Conservation (phyloP, 2,329 filamentous ascomycete species). For the Cryphonectria naterciae region DNA sequence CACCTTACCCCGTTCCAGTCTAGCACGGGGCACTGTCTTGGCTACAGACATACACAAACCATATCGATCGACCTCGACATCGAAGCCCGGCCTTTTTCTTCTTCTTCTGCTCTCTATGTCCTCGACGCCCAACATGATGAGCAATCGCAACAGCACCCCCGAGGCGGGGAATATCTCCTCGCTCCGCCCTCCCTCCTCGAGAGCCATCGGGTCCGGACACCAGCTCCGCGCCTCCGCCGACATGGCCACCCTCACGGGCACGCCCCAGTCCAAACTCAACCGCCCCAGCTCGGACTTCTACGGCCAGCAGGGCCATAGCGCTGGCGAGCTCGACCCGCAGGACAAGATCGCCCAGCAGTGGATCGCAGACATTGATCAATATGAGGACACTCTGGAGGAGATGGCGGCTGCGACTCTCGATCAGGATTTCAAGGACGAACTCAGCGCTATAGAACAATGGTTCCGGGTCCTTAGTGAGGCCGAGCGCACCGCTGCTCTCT, state of each 20-base stretch:
- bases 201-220: constrained; percentile 76
- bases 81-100: neutral
- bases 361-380: constrained; percentile 98
- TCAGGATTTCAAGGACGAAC: constrained; percentile 99
- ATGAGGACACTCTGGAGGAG: constrained; percentile 97
- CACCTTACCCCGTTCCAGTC: constrained; percentile 25
- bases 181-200: constrained; percentile 80
- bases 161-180: constrained; percentile 83
- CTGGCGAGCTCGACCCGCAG: constrained; percentile 76
- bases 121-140: constrained; percentile 62
- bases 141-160: constrained; percentile 96
- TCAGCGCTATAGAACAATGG: constrained; percentile 99
- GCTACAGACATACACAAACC: constrained; percentile 22
- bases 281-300: constrained; percentile 96
- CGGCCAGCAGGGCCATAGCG: constrained; percentile 71
- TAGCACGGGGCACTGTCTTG: constrained; percentile 27
- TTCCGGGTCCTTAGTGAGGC: constrained; percentile 97
- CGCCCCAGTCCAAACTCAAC: constrained; percentile 74
- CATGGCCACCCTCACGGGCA: constrained; percentile 78
- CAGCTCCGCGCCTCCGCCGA: constrained; percentile 94
- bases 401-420: constrained; percentile 99
- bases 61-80: constrained; percentile 18
- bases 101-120: constrained; percentile 56
- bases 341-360: constrained; percentile 97
- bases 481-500: constrained; percentile 91